Evolutionary conservation across 108 stramenopile genomes (phyloP).

Genomic region (Nannochloropsis gaditana): DNA sequence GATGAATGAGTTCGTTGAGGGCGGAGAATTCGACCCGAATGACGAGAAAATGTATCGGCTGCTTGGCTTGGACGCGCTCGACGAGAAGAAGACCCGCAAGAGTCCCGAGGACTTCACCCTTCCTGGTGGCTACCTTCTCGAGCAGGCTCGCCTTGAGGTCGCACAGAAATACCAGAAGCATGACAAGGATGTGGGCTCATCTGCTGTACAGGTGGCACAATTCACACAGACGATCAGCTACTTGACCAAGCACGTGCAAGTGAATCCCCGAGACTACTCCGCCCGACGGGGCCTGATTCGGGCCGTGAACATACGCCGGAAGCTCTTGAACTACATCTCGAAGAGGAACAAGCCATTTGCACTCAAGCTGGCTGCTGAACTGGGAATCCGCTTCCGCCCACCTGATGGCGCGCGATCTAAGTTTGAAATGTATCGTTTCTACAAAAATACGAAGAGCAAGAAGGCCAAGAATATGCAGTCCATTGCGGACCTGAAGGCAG

Average conservation of each 20-base stretch:
- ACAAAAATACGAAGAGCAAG: neutral
- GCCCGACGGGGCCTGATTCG: slow-evolving; percentile 89
- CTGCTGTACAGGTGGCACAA: slow-evolving; percentile 85
- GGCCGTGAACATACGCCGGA: slow-evolving; percentile 88
- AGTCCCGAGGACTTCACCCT: neutral
- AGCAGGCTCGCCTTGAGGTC: slow-evolving; percentile 52
- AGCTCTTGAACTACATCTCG: slow-evolving; percentile 72
- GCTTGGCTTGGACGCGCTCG: neutral
- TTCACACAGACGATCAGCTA: slow-evolving; percentile 89
- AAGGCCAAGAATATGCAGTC: neutral
- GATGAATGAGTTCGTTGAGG: neutral
- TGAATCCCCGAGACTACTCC: slow-evolving; percentile 86
- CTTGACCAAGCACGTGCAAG: slow-evolving; percentile 79
- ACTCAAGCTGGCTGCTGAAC: neutral
- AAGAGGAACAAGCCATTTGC: neutral
- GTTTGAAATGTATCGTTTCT: neutral
- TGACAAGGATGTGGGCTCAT: slow-evolving; percentile 77
- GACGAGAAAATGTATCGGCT: neutral
- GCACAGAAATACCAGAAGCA: slow-evolving; percentile 64
- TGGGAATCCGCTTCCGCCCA: slow-evolving; percentile 29
- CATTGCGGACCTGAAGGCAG: neutral
- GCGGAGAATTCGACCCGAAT: neutral
- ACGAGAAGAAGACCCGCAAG: neutral
- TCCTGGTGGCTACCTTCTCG: slow-evolving; percentile 30
- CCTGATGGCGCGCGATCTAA: neutral